A percentile compares a stretch with the other conserved stretches of the same genome.
Conservation (phyloP, 2,329 filamentous ascomycete genomes). For the Endoconidiophora laricicola region DNA sequence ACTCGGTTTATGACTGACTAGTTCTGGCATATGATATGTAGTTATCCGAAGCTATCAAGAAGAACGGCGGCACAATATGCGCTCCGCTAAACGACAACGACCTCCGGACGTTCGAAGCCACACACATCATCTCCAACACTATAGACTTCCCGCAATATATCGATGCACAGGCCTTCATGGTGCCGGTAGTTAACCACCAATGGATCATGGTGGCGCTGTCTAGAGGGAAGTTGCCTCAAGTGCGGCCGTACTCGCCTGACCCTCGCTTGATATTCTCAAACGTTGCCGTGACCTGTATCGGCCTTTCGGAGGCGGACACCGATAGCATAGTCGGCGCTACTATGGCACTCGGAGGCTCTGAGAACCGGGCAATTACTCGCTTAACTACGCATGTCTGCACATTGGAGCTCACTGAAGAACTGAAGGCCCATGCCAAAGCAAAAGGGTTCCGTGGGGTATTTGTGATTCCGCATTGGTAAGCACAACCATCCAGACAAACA, state of each 20-base stretch:
- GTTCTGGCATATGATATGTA: conserved; percentile 14
- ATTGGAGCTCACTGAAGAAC: conserved; percentile 55
- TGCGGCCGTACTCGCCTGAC: conserved; percentile 78
- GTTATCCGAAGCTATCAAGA: conserved; percentile 27
- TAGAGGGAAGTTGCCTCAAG: conserved; percentile 54
- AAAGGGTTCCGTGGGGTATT: conserved; percentile 62
- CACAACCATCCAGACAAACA: not conserved
- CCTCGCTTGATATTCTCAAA: conserved; percentile 79
- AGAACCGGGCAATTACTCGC: conserved; percentile 53
- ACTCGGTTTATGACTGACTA: too few species aligned
- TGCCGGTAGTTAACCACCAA: conserved; percentile 64
- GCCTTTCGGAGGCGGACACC: conserved; percentile 71
- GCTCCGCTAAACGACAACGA: conserved; percentile 31
- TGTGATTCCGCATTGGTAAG: conserved; percentile 81
- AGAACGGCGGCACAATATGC: conserved; percentile 34
- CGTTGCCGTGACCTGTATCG: conserved; percentile 65
- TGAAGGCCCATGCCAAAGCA: conserved; percentile 43
- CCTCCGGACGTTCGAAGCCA: conserved; percentile 30
- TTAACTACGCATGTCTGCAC: conserved; percentile 81
- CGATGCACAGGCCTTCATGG: conserved; percentile 56
- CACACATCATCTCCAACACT: conserved; percentile 49
- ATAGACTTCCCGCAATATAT: conserved; percentile 85
- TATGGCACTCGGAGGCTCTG: conserved; percentile 73
- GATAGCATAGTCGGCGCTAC: conserved; percentile 86
- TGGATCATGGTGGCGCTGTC: conserved; percentile 63